Evolutionary conservation across 2,329 filamentous ascomycete genomes (phyloP), one percentile per base, ranked within the genome.

Genomic region (Aspergillus sp.): DNA sequence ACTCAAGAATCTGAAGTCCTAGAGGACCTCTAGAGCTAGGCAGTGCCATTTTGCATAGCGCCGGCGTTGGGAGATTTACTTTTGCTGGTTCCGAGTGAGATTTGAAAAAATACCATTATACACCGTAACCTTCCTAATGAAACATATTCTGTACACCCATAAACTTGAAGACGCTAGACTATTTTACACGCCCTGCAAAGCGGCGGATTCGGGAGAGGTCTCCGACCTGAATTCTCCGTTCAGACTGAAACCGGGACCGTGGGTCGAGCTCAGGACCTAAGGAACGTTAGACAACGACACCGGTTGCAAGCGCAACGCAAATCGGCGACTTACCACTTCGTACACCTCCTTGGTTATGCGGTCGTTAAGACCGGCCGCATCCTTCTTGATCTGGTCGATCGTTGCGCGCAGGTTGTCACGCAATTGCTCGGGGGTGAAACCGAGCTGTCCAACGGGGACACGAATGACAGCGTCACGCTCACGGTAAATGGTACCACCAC

Each of bases 391-490:
- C 70, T 88, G 83, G 21, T 84, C 84, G 70, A 98, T 82, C 63
- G 97, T 87, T 23, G 87, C 81, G 78, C 89, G 90, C 75, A 99
- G 84, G 74, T 99, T 99, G 65, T 87, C 87, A 73, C 89, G 86
- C 79, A 99, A 79, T 84, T 95, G 87, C 70, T 95, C 88, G 3
- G 95, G 92, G 6, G 91, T 91, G 79, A 96, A 96, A 1, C 87
- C 90, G 72, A 99, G 78, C 79, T 97, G 92, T 5, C 94, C 95
- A 63, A 99, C 86, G n/a, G 92, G 89, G 83, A 98, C 86, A 61
- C 93, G 85, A 58, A 99, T 86, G 30, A 95, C 91, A 15, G 92
- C 95, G 66, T 88, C 78, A 67, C 89, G 85, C 81, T 99, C 95
- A 73, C 92, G 87, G 80, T 97, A 99, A 68, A 93, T 88, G 56